These are phyloP conservation scores for Aschersonia sp. DNA, from an alignment of 2,329 filamentous ascomycete genomes.

Conservation along the genomic window DNA sequence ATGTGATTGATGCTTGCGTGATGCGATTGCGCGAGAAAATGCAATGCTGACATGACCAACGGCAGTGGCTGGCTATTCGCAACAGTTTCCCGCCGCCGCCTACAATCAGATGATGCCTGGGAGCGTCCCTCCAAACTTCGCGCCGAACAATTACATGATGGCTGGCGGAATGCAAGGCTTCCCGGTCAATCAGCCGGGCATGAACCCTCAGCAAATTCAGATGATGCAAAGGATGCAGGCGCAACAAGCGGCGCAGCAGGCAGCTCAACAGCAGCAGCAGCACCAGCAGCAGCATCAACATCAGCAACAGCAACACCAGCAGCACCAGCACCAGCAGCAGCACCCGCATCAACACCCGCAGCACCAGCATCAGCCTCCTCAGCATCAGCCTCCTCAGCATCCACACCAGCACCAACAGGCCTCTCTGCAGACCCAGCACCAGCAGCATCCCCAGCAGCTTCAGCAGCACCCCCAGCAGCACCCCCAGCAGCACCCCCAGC, in stretches of 20 bases:
- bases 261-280: slow-evolving; percentile 15
- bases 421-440: slow-evolving; percentile 9
- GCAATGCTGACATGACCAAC: slow-evolving; percentile 5
- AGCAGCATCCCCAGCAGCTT: slow-evolving; percentile 3
- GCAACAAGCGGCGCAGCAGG: slow-evolving; percentile 8
- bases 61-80: slow-evolving; percentile 41
- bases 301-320: slow-evolving; percentile 14
- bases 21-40: background rate
- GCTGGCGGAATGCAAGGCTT: slow-evolving; percentile 36
- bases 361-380: slow-evolving; percentile 1
- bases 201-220: slow-evolving; percentile 31
- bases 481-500: slow-evolving; percentile 12
- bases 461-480: slow-evolving; percentile 12
- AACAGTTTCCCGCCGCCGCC: slow-evolving; percentile 41
- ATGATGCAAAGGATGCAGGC: slow-evolving; percentile 29
- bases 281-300: slow-evolving; percentile 16
- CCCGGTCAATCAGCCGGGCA: slow-evolving; percentile 36
- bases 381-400: slow-evolving; percentile 13
- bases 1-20: no score
- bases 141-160: slow-evolving; percentile 33
- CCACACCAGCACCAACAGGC: slow-evolving; percentile 13
- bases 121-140: slow-evolving; percentile 37
- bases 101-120: slow-evolving; percentile 39
- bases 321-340: slow-evolving; percentile 4
- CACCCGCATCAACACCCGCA: slow-evolving; percentile 1